Evolutionary conservation across 163 green algal species (phyloP).

Genomic region (Chlamydomonas reinhardtii): DNA sequence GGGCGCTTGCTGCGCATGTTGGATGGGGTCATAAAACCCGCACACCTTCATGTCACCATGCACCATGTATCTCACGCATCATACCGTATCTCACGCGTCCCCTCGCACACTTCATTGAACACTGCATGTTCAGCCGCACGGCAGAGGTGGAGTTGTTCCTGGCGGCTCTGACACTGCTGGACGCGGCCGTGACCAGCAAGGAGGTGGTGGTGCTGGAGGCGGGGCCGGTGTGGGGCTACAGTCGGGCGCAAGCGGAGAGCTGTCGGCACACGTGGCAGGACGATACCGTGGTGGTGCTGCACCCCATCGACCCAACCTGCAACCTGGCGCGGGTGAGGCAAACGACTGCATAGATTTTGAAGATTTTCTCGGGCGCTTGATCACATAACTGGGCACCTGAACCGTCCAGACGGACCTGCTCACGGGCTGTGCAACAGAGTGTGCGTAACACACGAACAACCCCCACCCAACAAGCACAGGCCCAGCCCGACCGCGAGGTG

Average conservation of each 20-base stretch:
- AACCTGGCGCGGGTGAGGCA: neutral
- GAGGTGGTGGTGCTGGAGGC: neutral
- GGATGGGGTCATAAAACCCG: too few relatives aligned
- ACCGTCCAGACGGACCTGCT: neutral
- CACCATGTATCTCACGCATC: too few relatives aligned
- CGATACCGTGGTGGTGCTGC: neutral
- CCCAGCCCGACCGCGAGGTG: neutral
- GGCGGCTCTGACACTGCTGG: neutral
- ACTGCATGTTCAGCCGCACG: neutral
- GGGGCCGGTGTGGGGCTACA: neutral
- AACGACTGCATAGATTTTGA: too few relatives aligned
- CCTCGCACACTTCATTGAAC: neutral
- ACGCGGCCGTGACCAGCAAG: neutral
- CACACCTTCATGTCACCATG: too few relatives aligned
- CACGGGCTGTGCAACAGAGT: too few relatives aligned
- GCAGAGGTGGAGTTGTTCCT: neutral
- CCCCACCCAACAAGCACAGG: too few relatives aligned
- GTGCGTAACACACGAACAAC: too few relatives aligned
- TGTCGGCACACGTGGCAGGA: neutral
- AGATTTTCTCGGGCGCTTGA: too few relatives aligned
- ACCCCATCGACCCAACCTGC: constrained; percentile 11
- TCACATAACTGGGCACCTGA: too few relatives aligned
- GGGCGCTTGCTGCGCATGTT: neutral
- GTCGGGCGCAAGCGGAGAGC: neutral
- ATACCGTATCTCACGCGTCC: too few relatives aligned